A percentile compares a stretch with the other conserved stretches of the same genome.
These are phyloP conservation scores for Colletotrichum somersetense DNA, from an alignment of 2,329 filamentous ascomycete species.

Conservation along the genomic window DNA sequence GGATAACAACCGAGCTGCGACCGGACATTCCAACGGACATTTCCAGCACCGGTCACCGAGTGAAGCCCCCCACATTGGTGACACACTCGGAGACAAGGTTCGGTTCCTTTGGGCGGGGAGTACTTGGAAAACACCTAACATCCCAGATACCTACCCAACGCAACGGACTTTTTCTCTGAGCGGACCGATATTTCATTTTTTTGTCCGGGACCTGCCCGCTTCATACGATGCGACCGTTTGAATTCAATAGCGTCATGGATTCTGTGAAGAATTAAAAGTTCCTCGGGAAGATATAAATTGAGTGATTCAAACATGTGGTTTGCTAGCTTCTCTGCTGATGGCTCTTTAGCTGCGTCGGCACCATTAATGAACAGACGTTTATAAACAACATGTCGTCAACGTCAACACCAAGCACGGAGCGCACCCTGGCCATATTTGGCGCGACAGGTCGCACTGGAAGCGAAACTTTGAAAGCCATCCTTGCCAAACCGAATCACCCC, in stretches of 20 bases:
- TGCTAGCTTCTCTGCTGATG: too few relatives aligned
- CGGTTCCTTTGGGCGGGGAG: too few relatives aligned
- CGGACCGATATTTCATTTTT: background rate
- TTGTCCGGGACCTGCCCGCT: background rate
- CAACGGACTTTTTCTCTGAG: background rate
- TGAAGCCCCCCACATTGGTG: background rate
- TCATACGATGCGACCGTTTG: too few relatives aligned
- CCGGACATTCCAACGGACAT: slow-evolving; percentile 16
- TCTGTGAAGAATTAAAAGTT: too few relatives aligned
- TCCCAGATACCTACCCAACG: background rate
- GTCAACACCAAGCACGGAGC: background rate
- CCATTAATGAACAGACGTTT: too few relatives aligned
- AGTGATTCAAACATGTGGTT: too few relatives aligned
- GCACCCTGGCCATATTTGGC: slow-evolving; percentile 34
- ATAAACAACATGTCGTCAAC: background rate
- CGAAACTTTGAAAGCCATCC: slow-evolving; percentile 28
- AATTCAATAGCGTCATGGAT: too few relatives aligned
- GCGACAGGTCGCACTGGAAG: slow-evolving; percentile 36
- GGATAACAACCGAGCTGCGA: background rate
- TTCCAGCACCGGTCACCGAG: slow-evolving; percentile 13
- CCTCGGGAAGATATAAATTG: too few relatives aligned
- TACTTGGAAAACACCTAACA: too few relatives aligned
- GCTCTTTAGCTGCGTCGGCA: too few relatives aligned
- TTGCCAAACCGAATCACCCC: slow-evolving; percentile 3
- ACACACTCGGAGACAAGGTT: background rate